These are phyloP conservation scores for Kuraishia cidri DNA, from an alignment of 805 yeast genomes.

Conservation along the genomic window DNA sequence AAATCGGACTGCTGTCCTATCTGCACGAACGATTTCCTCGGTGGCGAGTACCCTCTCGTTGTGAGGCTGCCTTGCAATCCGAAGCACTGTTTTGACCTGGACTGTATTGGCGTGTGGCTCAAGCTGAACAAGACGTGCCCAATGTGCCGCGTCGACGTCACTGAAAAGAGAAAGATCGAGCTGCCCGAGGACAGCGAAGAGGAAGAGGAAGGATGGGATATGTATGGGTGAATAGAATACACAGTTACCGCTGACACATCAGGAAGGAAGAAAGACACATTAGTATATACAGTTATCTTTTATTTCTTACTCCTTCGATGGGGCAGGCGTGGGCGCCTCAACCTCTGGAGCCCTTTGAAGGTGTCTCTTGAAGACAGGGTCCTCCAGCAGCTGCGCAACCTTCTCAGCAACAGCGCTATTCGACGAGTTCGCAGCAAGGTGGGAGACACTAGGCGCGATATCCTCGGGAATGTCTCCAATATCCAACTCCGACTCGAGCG, in stretches of 20 bases:
- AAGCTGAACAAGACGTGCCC: constrained; percentile 74
- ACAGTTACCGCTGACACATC: neutral
- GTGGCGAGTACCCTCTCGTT: constrained; percentile 71
- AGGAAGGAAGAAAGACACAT: neutral
- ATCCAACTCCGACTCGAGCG: constrained; percentile 12
- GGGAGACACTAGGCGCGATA: constrained; percentile 9
- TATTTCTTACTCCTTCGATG: neutral
- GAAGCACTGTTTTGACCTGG: constrained; percentile 75
- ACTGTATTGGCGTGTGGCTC: constrained; percentile 89
- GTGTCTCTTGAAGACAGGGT: constrained; percentile 61
- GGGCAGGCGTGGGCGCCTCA: neutral
- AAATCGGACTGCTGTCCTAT: constrained; percentile 69
- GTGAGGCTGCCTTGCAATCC: constrained; percentile 64
- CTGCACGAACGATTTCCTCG: constrained; percentile 64
- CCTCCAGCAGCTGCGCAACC: constrained; percentile 62
- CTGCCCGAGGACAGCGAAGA: constrained; percentile 37
- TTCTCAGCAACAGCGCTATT: constrained; percentile 49
- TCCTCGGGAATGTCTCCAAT: constrained; percentile 16
- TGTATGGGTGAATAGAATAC: constrained; percentile 47
- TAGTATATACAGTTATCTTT: neutral
- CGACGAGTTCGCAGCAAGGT: constrained; percentile 9
- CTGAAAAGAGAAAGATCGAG: constrained; percentile 33
- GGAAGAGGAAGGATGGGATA: constrained; percentile 65
- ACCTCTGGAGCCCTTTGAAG: constrained; percentile 13
- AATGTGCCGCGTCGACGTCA: constrained; percentile 68